A percentile compares a stretch with the other conserved stretches of the same genome.
phyloP scores from a whole-genome alignment of 148 eudicot species.

The Arbutus unedo region DNA sequence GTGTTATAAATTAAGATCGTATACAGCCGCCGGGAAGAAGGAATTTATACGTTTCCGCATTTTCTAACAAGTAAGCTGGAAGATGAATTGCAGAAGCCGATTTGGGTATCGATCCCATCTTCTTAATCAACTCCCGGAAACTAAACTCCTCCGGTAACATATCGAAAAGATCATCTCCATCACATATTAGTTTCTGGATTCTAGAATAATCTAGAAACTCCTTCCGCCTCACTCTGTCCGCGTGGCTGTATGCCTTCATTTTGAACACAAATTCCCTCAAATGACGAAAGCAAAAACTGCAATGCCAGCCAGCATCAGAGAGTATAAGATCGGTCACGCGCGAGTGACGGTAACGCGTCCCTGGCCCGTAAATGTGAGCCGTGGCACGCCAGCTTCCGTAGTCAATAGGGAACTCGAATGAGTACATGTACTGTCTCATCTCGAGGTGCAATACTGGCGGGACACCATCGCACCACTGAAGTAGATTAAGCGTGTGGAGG shows the following conservation, averaged over 20 bases:
- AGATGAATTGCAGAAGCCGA: conserved; percentile 38
- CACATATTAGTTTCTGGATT: conserved; percentile 62
- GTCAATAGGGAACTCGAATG: conserved; percentile 87
- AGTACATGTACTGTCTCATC: conserved; percentile 73
- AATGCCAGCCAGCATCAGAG: conserved; percentile 93
- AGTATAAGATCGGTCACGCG: conserved; percentile 54
- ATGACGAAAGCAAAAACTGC: conserved; percentile 78
- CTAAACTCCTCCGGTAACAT: conserved; percentile 92
- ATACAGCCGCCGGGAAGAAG: conserved; percentile 90
- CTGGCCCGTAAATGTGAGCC: conserved; percentile 40
- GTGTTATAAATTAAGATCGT: conserved; percentile 27
- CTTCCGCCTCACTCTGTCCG: conserved; percentile 63
- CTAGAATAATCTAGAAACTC: conserved; percentile 50
- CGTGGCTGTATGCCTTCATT: conserved; percentile 93
- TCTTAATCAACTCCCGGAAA: conserved; percentile 63
- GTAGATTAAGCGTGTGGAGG: conserved; percentile 64
- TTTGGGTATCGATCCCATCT: conserved; percentile 68
- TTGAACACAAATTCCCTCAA: conserved; percentile 71
- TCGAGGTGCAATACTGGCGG: conserved; percentile 71
- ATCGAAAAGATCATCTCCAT: conserved; percentile 74
- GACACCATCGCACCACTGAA: conserved; percentile 78
- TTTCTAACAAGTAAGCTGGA: conserved; percentile 70
- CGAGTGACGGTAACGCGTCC: conserved; percentile 60
- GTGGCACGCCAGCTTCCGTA: conserved; percentile 86
- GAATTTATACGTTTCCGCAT: conserved; percentile 62